A percentile compares a stretch with the other conserved stretches of the same genome.
Evolutionary conservation across 2,329 filamentous ascomycete genomes (phyloP).

Genomic region (Colletotrichum tanaceti): DNA sequence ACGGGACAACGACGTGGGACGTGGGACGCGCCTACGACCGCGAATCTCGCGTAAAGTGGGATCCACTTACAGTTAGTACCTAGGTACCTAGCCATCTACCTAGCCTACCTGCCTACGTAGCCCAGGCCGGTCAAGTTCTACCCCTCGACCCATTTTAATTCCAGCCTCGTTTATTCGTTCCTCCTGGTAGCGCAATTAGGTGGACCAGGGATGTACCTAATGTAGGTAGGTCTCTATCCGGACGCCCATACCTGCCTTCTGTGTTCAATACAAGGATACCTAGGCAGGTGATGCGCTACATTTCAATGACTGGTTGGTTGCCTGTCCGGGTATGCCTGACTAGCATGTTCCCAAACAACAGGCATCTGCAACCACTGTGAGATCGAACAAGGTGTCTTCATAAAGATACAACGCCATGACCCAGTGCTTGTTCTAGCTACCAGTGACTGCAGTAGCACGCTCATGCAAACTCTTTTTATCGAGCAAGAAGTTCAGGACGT

Average conservation of each 20-base stretch:
- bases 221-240: neutral
- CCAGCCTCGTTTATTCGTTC: too few species aligned
- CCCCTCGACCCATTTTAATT: too few species aligned
- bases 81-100: neutral
- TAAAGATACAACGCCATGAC: neutral
- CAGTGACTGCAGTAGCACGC: too few species aligned
- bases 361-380: too few species aligned
- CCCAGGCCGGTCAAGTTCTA: too few species aligned
- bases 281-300: neutral
- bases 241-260: neutral
- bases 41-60: slow-evolving; percentile 43
- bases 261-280: neutral
- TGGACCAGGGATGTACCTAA: too few species aligned
- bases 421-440: neutral
- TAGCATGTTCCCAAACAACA: too few species aligned
- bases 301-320: too few species aligned
- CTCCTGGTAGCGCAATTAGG: too few species aligned
- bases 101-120: too few species aligned
- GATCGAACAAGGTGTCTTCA: neutral
- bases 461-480: neutral
- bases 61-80: neutral
- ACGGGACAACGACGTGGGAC: slow-evolving; percentile 38
- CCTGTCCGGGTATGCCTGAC: neutral
- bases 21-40: slow-evolving; percentile 41
- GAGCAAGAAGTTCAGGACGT: neutral